Base-by-base conservation (phyloP, 2,329 filamentous ascomycete species). In the Plectosphaerella cucumerina region DNA sequence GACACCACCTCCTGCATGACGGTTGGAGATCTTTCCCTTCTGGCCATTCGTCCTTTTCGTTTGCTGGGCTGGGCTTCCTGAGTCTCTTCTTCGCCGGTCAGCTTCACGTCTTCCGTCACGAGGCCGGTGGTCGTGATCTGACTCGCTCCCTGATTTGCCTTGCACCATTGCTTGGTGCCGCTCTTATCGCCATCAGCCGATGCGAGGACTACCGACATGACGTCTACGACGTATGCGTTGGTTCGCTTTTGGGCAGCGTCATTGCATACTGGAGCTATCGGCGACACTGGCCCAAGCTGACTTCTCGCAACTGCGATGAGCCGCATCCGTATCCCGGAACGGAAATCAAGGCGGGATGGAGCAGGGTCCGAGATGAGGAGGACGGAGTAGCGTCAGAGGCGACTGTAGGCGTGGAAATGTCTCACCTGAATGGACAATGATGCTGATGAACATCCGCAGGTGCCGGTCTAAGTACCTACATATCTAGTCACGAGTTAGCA, bases 21-120 rank as follows among this genome's bases (percentile, higher is more conserved):
- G 90, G 89, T 15, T 93, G 89, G 86, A 82, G 90, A 41, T 89
- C 85, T 20, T 95, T 94, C 59, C 90, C 90, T 1, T 88, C 84
- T 2, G 90, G 90, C 1, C 90, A 95, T 67, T 86, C 82, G 12
- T 89, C 85, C 53, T 92, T 92, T 63, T 79, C 87, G 1, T 95
- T 94, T 63, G 81, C 84, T 4, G 90, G 90, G 0, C 73, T 95
- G 10, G 89, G 89, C 3, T 94, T 89, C 62, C 70, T 91, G 17
- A 78, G 82, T 20, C 70, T 89, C 22, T 90, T 87, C 63, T 71
- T 90, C 23, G 83, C 85, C 2, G 86, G 86, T 4, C 84, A 87
- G 64, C 69, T 85, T 46, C 76, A 78, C 54, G 73, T 86, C 42
- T 86, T 81, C 51, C 71, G 72, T 31, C 68, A 74, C 48, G 61